phyloP scores from a whole-genome alignment of 1,284 basidiomycete species.

The Ustilago crameri region DNA sequence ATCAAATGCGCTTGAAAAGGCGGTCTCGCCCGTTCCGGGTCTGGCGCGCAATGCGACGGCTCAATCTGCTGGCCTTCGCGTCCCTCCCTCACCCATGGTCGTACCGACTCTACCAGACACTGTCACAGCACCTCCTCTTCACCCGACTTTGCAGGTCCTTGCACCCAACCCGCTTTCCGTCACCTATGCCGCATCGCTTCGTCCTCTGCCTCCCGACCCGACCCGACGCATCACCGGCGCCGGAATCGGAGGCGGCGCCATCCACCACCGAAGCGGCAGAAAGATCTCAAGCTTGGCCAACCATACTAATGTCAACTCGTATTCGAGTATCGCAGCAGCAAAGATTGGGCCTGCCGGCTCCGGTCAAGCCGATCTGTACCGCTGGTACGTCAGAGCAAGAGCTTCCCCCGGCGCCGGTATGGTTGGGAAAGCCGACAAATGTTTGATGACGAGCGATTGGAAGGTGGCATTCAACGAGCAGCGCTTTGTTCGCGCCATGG shows the following conservation, averaged over 20 bases:
- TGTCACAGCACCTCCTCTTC: slow-evolving; percentile 43
- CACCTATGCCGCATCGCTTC: slow-evolving; percentile 65
- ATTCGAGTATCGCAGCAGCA: slow-evolving; percentile 39
- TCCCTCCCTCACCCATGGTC: slow-evolving; percentile 41
- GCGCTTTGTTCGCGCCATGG: slow-evolving; percentile 76
- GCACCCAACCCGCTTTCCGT: slow-evolving; percentile 65
- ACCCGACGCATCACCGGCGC: slow-evolving; percentile 60
- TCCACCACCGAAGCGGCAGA: slow-evolving; percentile 59
- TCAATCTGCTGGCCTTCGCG: slow-evolving; percentile 25
- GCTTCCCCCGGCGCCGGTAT: slow-evolving; percentile 62
- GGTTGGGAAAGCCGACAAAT: slow-evolving; percentile 67
- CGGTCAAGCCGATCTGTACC: slow-evolving; percentile 57
- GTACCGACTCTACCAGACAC: slow-evolving; percentile 26
- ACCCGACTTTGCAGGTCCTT: slow-evolving; percentile 57
- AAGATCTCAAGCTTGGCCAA: slow-evolving; percentile 31
- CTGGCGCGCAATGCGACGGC: slow-evolving; percentile 26
- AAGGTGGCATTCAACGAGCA: slow-evolving; percentile 66
- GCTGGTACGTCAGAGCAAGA: slow-evolving; percentile 63
- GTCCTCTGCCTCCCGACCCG: slow-evolving; percentile 65
- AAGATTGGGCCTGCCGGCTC: slow-evolving; percentile 56
- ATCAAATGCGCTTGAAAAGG: slow-evolving; percentile 23
- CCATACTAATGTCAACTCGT: slow-evolving; percentile 38
- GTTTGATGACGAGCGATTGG: slow-evolving; percentile 65
- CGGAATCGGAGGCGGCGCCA: slow-evolving; percentile 61
- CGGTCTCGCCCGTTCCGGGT: slow-evolving; percentile 37